Percentiles rank a stretch among this genome's conserved stretches.
Conservation (phyloP, 495 filamentous ascomycete genomes). For the Gamarada debralockiae region DNA sequence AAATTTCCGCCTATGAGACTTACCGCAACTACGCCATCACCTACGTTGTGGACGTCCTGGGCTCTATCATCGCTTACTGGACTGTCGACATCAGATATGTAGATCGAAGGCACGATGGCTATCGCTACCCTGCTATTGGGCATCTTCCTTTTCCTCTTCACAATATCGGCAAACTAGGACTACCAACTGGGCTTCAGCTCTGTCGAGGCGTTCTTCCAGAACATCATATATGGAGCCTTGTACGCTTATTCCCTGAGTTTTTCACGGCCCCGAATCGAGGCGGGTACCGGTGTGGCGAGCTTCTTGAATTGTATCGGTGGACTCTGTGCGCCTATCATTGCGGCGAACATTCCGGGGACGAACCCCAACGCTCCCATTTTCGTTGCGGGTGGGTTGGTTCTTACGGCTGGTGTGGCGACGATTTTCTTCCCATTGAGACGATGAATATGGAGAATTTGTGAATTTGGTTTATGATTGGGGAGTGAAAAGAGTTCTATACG, state of each 20-base stretch:
- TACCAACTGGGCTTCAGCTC: slow-evolving; percentile 70
- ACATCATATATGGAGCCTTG: slow-evolving; percentile 84
- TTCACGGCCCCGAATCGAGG: slow-evolving; percentile 77
- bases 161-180: slow-evolving; percentile 32
- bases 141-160: slow-evolving; percentile 64
- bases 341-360: slow-evolving; percentile 64
- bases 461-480: too few relatives aligned
- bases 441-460: slow-evolving; percentile 65
- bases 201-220: slow-evolving; percentile 69
- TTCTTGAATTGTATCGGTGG: slow-evolving; percentile 70
- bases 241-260: slow-evolving; percentile 85
- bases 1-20: slow-evolving; percentile 46
- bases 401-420: slow-evolving; percentile 61
- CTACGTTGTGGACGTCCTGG: slow-evolving; percentile 66
- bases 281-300: slow-evolving; percentile 72
- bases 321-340: slow-evolving; percentile 72
- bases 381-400: slow-evolving; percentile 64
- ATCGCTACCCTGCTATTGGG: slow-evolving; percentile 66
- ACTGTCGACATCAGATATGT: slow-evolving; percentile 70
- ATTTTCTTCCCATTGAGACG: slow-evolving; percentile 70
- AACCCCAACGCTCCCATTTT: slow-evolving; percentile 69
- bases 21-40: slow-evolving; percentile 80
- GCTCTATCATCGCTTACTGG: slow-evolving; percentile 65
- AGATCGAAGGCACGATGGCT: slow-evolving; percentile 67
- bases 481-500: neutral